Evolutionary conservation across 1,284 basidiomycete genomes (phyloP).

Genomic region (Pseudozyma tsukubaensis): DNA sequence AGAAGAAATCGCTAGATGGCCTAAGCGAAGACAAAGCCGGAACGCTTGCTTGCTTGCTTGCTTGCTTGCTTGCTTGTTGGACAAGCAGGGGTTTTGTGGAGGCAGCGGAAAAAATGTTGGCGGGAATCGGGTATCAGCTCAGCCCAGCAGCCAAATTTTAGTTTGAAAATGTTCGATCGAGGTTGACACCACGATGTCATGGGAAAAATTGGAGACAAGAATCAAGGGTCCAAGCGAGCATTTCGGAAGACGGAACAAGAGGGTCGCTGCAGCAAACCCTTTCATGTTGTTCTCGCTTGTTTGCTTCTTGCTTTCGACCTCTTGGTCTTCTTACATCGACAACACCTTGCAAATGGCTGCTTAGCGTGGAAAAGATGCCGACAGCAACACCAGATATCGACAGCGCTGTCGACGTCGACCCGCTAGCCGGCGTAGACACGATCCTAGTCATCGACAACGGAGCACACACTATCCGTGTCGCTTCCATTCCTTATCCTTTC

Average conservation of each 20-base stretch:
- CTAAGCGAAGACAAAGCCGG: background rate
- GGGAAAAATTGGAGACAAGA: background rate
- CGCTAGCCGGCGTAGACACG: constrained; percentile 24
- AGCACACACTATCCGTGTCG: constrained; percentile 45
- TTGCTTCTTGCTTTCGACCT: too few relatives aligned
- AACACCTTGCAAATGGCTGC: background rate
- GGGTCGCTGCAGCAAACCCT: background rate
- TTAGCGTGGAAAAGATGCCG: constrained; percentile 2
- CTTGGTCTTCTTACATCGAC: too few relatives aligned
- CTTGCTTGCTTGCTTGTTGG: too few relatives aligned
- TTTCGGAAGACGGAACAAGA: background rate
- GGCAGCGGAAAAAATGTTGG: constrained; percentile 1
- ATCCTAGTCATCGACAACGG: constrained; percentile 51
- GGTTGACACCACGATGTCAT: background rate
- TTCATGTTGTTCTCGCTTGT: background rate
- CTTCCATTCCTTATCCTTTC: constrained; percentile 35
- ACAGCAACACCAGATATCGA: constrained; percentile 2
- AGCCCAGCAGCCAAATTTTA: background rate
- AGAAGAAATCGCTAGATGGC: background rate
- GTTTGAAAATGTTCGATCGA: constrained; percentile 7
- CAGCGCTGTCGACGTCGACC: constrained; percentile 5
- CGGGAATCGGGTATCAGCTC: constrained; percentile 13
- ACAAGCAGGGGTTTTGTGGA: constrained; percentile 2
- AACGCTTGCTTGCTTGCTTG: too few relatives aligned
- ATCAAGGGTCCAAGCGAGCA: constrained; percentile 20